These are phyloP conservation scores for Viola pubescens DNA, from an alignment of 441 rosid genomes.

Conservation along the genomic window DNA sequence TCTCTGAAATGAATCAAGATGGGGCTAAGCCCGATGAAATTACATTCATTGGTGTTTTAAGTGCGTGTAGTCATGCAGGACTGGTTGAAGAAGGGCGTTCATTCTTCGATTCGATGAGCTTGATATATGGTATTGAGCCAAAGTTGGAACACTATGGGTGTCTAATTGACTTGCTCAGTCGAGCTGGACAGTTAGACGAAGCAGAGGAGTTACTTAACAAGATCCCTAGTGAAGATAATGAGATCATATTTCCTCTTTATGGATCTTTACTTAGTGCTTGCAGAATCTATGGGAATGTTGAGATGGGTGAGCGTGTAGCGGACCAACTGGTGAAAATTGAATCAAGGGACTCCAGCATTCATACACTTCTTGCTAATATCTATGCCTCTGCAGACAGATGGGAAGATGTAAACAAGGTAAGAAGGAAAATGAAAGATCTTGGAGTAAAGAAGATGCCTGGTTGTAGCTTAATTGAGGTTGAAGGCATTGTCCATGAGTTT, in stretches of 20 bases:
- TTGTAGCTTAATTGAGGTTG: conserved; percentile 23
- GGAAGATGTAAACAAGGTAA: conserved; percentile 21
- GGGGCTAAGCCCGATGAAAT: conserved; percentile 49
- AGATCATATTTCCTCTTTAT: conserved; percentile 38
- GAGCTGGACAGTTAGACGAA: conserved; percentile 51
- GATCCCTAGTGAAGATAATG: conserved; percentile 19
- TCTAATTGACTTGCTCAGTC: conserved; percentile 60
- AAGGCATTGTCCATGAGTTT: conserved; percentile 20
- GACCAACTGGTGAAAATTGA: conserved; percentile 31
- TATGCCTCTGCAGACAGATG: conserved; percentile 26
- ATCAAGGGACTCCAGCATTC: conserved; percentile 44
- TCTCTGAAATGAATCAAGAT: conserved; percentile 35
- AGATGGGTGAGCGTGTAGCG: conserved; percentile 48
- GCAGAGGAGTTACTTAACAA: conserved; percentile 34
- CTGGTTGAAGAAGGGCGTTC: conserved; percentile 38
- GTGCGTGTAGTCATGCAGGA: conserved; percentile 71
- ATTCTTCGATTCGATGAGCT: conserved; percentile 40
- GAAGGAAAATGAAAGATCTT: conserved; percentile 23
- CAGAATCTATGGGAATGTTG: conserved; percentile 42
- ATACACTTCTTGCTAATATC: conserved; percentile 40
- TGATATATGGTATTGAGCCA: conserved; percentile 37
- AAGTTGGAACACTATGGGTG: conserved; percentile 58
- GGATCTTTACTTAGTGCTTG: conserved; percentile 63
- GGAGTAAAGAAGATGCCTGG: conserved; percentile 27
- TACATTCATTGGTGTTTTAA: conserved; percentile 54